A percentile compares a stretch with the other conserved stretches of the same genome.
Evolutionary conservation across 768 basidiomycete genomes (phyloP).

Genomic region (Phlebiopsis flavidoalba): DNA sequence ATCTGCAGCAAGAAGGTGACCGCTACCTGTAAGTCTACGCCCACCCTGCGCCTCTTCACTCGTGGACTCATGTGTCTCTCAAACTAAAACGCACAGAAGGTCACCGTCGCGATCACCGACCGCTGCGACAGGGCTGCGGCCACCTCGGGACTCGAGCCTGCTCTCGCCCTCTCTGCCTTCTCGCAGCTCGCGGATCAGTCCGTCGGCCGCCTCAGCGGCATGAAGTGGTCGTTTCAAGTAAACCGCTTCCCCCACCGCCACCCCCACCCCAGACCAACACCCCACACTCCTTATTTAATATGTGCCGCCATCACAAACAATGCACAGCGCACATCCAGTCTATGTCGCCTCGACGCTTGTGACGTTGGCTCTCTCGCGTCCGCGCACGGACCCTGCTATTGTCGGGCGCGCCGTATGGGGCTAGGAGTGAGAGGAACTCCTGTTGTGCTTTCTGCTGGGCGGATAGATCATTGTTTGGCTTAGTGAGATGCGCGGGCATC

Average conservation of each 20-base stretch:
- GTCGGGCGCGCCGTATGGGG: too few relatives aligned
- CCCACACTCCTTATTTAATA: neutral
- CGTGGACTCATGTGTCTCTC: slow-evolving; percentile 4
- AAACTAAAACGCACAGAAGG: slow-evolving; percentile 48
- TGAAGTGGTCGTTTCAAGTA: slow-evolving; percentile 47
- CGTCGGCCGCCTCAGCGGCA: slow-evolving; percentile 45
- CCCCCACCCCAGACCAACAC: neutral
- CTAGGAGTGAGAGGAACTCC: neutral
- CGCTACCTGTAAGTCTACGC: slow-evolving; percentile 38
- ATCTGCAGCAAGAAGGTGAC: slow-evolving; percentile 50
- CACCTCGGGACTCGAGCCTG: slow-evolving; percentile 47
- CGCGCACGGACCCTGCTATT: neutral
- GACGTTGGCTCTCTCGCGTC: neutral
- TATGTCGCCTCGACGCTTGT: neutral
- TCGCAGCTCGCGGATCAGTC: slow-evolving; percentile 33
- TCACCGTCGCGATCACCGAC: slow-evolving; percentile 52
- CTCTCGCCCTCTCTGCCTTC: slow-evolving; percentile 59
- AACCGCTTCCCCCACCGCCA: neutral
- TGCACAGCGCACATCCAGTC: neutral
- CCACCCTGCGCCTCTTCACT: neutral
- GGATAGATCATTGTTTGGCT: too few relatives aligned
- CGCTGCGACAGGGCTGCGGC: slow-evolving; percentile 51
- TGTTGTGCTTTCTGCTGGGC: too few relatives aligned
- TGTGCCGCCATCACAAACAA: too few relatives aligned
- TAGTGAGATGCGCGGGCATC: neutral